Evolutionary conservation across 139 green algal species (phyloP), one percentile per base, ranked within the genome.

Genomic region (Spirogloea muscicola): DNA sequence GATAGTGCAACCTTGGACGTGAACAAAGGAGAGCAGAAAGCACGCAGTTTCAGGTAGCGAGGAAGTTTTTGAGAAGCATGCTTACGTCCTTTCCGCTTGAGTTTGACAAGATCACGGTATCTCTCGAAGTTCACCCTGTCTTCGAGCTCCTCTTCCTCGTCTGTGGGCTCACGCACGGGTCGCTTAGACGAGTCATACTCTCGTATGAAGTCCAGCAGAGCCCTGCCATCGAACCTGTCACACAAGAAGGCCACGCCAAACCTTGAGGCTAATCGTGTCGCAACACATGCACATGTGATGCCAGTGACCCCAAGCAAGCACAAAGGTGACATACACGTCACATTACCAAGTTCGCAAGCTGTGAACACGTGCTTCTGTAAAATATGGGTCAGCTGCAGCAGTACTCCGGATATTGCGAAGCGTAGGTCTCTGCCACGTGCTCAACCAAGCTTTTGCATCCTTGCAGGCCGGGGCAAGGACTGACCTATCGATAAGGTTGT

Each of bases 121-220:
- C 74, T 38, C 68, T 82, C 74, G 39, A 80, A 82, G 68, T 82
- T 82, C 1, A 62, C 29, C 36, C 18, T 21, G 42, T 82, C 74
- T 10, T 82, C 74, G 16, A 81, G 27, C 44, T 81, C 74, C 72
- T 81, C 29, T 21, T 82, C 68, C 29, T 70, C 25, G 72, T 82
- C 74, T 48, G 52, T 67, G 29, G 33, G 59, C 41, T 82, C 52
- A 42, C 74, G 39, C 4, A 48, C 21, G 16, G 68, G 46, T 33
- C 29, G 68, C 27, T 37, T 16, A 29, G 13, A 37, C 3, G 44
- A 18, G 38, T 82, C 74, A 72, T 82, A 79, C 58, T 82, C 68
- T 5, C 74, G 67, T 6, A 79, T 79, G 27, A 82, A 82, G 29
- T 82, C 74, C 46, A 82, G 58, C 52, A 82, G 49, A n/a, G 74